phyloP scores from a whole-genome alignment of 2,329 filamentous ascomycete species.

The Cordyceps militaris region DNA sequence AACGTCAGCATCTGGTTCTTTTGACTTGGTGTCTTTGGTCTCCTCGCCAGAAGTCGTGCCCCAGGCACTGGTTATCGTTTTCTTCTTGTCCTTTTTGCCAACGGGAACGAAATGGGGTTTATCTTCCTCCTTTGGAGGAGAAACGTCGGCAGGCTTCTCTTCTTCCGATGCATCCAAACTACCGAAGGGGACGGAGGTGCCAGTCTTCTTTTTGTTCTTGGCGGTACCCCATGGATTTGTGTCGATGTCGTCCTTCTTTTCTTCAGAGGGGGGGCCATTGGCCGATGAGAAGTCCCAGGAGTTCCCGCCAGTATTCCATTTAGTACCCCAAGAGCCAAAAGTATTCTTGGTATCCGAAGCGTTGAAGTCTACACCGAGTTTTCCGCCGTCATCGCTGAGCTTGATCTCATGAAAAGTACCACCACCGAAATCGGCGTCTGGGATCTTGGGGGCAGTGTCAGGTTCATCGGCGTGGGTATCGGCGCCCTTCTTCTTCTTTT shows the following conservation, averaged over 20 bases:
- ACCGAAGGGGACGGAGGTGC: conserved; percentile 40
- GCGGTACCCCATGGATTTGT: conserved; percentile 44
- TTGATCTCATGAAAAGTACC: conserved; percentile 59
- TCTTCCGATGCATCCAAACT: conserved; percentile 34
- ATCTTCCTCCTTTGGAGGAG: conserved; percentile 27
- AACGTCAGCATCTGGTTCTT: conserved; percentile 24
- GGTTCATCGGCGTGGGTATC: conserved; percentile 13
- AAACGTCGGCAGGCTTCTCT: conserved; percentile 26
- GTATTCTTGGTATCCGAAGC: conserved; percentile 35
- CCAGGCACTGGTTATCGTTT: conserved; percentile 30
- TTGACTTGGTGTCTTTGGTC: conserved; percentile 22
- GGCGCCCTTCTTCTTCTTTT: conserved; percentile 33
- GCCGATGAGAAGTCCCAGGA: conserved; percentile 37
- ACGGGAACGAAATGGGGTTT: conserved; percentile 24
- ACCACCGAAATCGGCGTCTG: conserved; percentile 37
- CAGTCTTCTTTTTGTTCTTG: conserved; percentile 42
- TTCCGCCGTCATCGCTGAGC: conserved; percentile 52
- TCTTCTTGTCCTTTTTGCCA: conserved; percentile 38
- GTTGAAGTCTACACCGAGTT: conserved; percentile 49
- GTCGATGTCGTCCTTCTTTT: conserved; percentile 35
- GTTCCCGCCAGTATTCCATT: conserved; percentile 49
- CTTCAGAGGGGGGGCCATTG: conserved; percentile 28
- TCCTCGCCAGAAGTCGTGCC: conserved; percentile 28
- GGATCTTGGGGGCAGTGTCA: conserved; percentile 22
- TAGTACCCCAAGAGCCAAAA: conserved; percentile 54